A percentile compares a stretch with the other conserved stretches of the same genome.
Evolutionary conservation across 805 yeast genomes (phyloP).

Genomic region (Teunomyces tritomae): DNA sequence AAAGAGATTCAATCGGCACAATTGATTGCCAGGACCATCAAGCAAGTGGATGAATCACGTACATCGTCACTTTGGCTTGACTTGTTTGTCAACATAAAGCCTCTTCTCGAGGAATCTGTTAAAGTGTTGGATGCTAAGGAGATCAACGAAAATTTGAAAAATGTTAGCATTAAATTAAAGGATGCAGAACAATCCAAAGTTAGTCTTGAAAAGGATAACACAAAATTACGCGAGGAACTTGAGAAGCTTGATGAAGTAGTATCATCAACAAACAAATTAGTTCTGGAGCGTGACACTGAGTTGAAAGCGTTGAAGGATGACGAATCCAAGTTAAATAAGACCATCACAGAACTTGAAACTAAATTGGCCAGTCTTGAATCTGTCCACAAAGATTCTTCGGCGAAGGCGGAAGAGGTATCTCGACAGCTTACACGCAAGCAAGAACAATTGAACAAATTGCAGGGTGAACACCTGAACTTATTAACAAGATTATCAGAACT

Average conservation of each 20-base stretch:
- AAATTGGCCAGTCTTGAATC: conserved; percentile 29
- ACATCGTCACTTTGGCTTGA: conserved; percentile 73
- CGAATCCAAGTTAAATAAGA: conserved; percentile 31
- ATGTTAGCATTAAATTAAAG: conserved; percentile 44
- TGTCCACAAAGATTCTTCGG: conserved; percentile 30
- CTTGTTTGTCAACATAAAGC: conserved; percentile 68
- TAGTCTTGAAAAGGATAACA: conserved; percentile 32
- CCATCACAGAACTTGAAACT: conserved; percentile 23
- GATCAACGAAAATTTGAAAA: conserved; percentile 53
- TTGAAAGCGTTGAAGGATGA: conserved; percentile 42
- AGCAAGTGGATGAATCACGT: conserved; percentile 45
- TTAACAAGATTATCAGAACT: conserved; percentile 4
- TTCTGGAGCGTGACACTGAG: conserved; percentile 47
- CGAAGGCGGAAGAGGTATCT: conserved; percentile 15
- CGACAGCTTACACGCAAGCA: conserved; percentile 8
- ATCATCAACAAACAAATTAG: conserved; percentile 22
- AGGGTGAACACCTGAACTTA: conserved; percentile 7
- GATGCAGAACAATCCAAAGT: conserved; percentile 32
- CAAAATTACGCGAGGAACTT: conserved; percentile 38
- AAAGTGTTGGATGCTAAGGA: conserved; percentile 58
- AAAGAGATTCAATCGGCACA: conserved; percentile 67
- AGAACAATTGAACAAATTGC: conserved; percentile 8
- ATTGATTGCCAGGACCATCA: conserved; percentile 61
- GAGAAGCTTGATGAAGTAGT: conserved; percentile 33
- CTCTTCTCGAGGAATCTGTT: conserved; percentile 64